phyloP scores from a whole-genome alignment of 257 asterid genomes.

The Agastache rugosa region DNA sequence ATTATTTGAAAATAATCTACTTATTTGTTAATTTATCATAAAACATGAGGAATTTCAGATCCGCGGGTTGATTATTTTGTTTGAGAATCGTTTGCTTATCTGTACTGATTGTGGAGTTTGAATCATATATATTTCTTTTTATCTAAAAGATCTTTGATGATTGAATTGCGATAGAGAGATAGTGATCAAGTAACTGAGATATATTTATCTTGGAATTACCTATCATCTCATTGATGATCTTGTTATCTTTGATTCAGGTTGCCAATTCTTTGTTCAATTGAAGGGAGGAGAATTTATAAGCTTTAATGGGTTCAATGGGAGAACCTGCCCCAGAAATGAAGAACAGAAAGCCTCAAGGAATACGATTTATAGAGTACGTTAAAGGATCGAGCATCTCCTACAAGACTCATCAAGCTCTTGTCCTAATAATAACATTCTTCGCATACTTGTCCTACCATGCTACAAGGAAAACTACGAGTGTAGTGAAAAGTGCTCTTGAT shows the following conservation, averaged over 20 bases:
- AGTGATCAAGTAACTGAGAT: background rate
- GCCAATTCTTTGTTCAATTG: conserved; percentile 2
- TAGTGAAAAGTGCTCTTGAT: conserved; percentile 93
- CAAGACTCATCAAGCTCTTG: conserved; percentile 81
- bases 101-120: background rate
- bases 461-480: conserved; percentile 90
- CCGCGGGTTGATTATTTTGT: conserved; percentile 10
- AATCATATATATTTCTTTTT: background rate
- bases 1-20: background rate
- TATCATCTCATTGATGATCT: background rate
- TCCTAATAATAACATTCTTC: conserved; percentile 75
- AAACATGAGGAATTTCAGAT: background rate
- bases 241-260: conserved; percentile 44
- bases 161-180: background rate
- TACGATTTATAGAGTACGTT: conserved; percentile 56
- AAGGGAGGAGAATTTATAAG: conserved; percentile 23
- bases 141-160: conserved; percentile 11
- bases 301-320: conserved; percentile 62
- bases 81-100: background rate
- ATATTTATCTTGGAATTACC: background rate
- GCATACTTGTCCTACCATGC: conserved; percentile 89
- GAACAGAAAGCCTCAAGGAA: conserved; percentile 69
- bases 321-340: conserved; percentile 40
- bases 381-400: conserved; percentile 70
- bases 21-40: background rate